A percentile compares a stretch with the other conserved stretches of the same genome.
Evolutionary conservation across 2,329 filamentous ascomycete genomes (phyloP).

Genomic region (Colletotrichum graminicola): DNA sequence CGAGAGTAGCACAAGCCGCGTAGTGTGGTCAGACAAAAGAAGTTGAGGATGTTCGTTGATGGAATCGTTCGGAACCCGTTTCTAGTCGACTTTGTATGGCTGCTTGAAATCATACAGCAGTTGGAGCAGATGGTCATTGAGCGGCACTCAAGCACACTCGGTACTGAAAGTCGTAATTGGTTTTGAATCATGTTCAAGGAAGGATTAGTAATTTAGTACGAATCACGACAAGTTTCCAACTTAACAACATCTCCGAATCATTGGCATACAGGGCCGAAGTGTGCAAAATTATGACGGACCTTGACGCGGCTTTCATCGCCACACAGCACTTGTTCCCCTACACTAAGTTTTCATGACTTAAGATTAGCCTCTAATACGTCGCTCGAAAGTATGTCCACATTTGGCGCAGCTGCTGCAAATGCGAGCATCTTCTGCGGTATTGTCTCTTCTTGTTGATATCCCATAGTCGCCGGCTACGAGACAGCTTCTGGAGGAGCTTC

Average conservation of each 20-base stretch:
- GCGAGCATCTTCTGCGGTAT: neutral
- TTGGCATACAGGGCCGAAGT: neutral
- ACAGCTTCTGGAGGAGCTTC: neutral
- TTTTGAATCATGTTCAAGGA: neutral
- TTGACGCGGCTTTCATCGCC: neutral
- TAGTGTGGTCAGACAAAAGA: neutral
- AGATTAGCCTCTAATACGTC: neutral
- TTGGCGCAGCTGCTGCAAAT: neutral
- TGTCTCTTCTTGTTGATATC: too few species aligned
- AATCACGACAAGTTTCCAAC: neutral
- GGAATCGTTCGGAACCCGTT: neutral
- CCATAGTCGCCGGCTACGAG: neutral
- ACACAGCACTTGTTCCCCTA: neutral
- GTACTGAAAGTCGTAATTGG: neutral
- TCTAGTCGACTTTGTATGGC: neutral
- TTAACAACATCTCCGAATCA: neutral
- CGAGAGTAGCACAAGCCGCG: conserved; percentile 3
- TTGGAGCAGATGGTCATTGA: neutral
- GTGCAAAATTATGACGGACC: neutral
- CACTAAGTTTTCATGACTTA: too few species aligned
- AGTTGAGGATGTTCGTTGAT: neutral
- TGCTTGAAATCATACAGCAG: neutral
- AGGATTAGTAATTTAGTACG: neutral
- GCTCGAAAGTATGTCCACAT: neutral
- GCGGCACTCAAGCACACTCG: too few species aligned